Evolutionary conservation across 768 basidiomycete genomes (phyloP), one percentile per base, ranked within the genome.

Genomic region (Boletus rubroflammeus): DNA sequence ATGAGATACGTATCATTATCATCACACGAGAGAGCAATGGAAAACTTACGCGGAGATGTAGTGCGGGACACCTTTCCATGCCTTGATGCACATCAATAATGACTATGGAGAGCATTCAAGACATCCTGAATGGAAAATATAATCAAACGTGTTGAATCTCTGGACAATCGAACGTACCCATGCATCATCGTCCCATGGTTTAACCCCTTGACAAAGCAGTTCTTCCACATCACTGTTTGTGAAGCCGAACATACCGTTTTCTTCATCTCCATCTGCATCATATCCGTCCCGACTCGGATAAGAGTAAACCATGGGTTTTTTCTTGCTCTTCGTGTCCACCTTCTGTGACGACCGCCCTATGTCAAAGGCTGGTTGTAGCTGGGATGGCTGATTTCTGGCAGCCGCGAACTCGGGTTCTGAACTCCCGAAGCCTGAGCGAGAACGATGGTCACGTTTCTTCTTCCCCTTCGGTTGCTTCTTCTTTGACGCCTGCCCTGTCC

Each of bases 151-250:
- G n/a, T 6, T 25, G 17, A 35, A 26, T n/a, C 7, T 8, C n/a
- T 10, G 23, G 14, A 28, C 17, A 21, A 23, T 19, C 4, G 17
- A 38, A 64, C 73, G 19, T 55, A 76, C 77, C 56, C 62, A 55
- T 45, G 76, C 74, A 58, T 77, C 72, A 7, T 76, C 73, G 10
- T 79, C 76, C 75, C 76, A 77, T 6, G 77, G 76, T 55, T 76
- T 78, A 3, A 78, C 72, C 1, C 75, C 76, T 3, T 77, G 69
- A 32, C 48, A 63, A 11, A 72, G 10, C 13, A 77, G 64, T 47
- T 76, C 76, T 2, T 68, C 54, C 43, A 70, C 55, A 10, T 76
- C 62, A 31, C 67, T 68, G 3, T 69, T 54, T 8, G 72, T 71
- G 61, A 74, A 76, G 9, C 53, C 54, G 9, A 2, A 59, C 47